Base-by-base conservation (phyloP, 768 basidiomycete genomes). In the Lactarius sp. region DNA sequence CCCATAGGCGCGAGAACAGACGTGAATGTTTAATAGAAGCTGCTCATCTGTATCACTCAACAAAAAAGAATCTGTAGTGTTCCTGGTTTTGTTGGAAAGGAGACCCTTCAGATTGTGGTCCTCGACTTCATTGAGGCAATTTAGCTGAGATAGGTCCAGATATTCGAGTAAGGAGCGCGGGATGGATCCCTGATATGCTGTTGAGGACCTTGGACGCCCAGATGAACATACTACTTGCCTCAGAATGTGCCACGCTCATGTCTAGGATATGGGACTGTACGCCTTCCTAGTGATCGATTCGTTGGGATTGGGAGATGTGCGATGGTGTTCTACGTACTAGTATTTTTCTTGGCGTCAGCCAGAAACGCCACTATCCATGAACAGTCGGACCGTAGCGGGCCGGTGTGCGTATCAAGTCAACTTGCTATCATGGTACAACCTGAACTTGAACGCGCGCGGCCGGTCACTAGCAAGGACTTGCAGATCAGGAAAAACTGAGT, bases 11-110 rank as follows among this genome's bases (percentile, higher is more conserved):
- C 42, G 49, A 46, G 66, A 27, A 77, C 83, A 68, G 69, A 88
- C 87, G n/a, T 80, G 78, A 59, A 91, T 79, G 68, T 77, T 88
- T 53, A 91, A 62, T 31, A 91, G 74, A 7, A 91, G 78, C 71
- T 91, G 85, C 67, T 86, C 89, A 66, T 91, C 89, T 2, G 80
- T 83, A 70, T 90, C 87, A 69, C 86, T 88, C 64, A 82, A 76
- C 59, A 90, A 77, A 72, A 80, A 85, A 34, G 74, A 74, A 20
- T 60, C 46, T 34, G 76, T 69, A 1, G 75, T 77, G 72, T 87
- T 87, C 58, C 70, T 73, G 14, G 72, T 71, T 67, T 77, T 85
- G 46, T 54, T 27, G 0, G 70, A 66, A 16, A 88, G 65, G 60
- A 90, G 80, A 27, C 79, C 76, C 66, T 80, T 79, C 52, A 90